Conservation (phyloP, 2,329 filamentous ascomycete genomes). For the Cladobotryum mycophilum region DNA sequence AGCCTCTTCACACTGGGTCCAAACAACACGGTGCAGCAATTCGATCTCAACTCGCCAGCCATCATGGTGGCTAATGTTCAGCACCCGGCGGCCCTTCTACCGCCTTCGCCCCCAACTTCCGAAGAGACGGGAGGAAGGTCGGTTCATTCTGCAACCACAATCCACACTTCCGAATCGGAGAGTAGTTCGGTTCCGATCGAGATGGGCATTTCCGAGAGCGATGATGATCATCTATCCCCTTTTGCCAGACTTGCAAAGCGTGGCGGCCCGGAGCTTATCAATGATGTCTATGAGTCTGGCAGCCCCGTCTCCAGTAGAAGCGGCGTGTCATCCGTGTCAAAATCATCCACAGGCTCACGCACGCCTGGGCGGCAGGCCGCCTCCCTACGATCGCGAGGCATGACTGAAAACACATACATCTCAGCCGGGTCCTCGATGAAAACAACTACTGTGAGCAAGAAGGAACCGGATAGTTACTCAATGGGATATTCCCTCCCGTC, state of each 20-base stretch:
- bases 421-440: conserved; percentile 53
- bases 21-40: conserved; percentile 88
- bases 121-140: conserved; percentile 59
- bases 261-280: conserved; percentile 54
- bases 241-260: conserved; percentile 69
- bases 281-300: conserved; percentile 54
- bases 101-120: conserved; percentile 76
- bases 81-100: conserved; percentile 70
- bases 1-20: conserved; percentile 84
- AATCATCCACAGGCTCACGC: conserved; percentile 49
- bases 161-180: conserved; percentile 47
- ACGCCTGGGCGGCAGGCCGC: conserved; percentile 43
- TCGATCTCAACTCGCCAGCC: conserved; percentile 79
- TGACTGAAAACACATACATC: conserved; percentile 62
- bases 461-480: conserved; percentile 50
- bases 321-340: conserved; percentile 52
- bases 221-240: conserved; percentile 71
- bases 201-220: conserved; percentile 61
- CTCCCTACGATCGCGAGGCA: conserved; percentile 47
- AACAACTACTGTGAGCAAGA: conserved; percentile 27
- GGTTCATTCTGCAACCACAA: conserved; percentile 40
- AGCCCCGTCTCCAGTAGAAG: conserved; percentile 62
- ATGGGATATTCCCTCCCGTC: conserved; percentile 33
- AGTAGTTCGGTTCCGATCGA: conserved; percentile 50
- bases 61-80: conserved; percentile 81